A percentile compares a stretch with the other conserved stretches of the same genome.
Conservation (phyloP, 208 protist genomes). For the Spongospora subterranea region DNA sequence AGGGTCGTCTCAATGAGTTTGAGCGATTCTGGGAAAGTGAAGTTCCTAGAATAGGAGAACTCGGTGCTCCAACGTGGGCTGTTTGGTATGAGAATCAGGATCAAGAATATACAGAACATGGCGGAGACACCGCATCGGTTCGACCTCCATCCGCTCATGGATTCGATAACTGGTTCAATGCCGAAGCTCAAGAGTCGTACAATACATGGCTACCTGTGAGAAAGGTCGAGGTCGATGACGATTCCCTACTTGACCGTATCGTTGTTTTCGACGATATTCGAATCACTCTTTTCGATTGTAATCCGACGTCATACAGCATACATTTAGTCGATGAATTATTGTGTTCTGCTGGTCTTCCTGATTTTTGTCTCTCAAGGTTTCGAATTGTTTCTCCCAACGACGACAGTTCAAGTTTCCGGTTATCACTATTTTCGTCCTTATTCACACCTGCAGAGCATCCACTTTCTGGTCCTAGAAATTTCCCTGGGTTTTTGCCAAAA, state of each 20-base stretch:
- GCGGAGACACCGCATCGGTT: background rate
- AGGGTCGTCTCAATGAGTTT: background rate
- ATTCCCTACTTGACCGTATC: background rate
- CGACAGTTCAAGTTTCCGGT: background rate
- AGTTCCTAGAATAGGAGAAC: conserved; percentile 28
- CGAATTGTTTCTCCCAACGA: conserved; percentile 33
- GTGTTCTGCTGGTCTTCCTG: background rate
- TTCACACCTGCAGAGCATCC: background rate
- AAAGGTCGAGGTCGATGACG: background rate
- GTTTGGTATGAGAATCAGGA: background rate
- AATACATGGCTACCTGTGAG: background rate
- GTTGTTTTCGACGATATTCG: conserved; percentile 53
- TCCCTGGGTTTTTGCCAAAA: background rate
- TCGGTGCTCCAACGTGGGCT: conserved; percentile 19
- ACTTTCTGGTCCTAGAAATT: background rate
- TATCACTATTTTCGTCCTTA: background rate
- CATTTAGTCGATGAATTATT: conserved; percentile 46
- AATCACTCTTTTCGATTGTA: background rate
- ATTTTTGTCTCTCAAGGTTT: background rate
- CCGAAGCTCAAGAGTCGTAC: background rate
- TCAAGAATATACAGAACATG: background rate
- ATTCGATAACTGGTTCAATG: background rate
- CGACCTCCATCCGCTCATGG: background rate
- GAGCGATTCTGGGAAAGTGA: conserved; percentile 53
- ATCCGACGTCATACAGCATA: background rate